A percentile compares a stretch with the other conserved stretches of the same genome.
phyloP scores from a whole-genome alignment of 2,329 filamentous ascomycete genomes.

The Hymenoscyphus infarciens region DNA sequence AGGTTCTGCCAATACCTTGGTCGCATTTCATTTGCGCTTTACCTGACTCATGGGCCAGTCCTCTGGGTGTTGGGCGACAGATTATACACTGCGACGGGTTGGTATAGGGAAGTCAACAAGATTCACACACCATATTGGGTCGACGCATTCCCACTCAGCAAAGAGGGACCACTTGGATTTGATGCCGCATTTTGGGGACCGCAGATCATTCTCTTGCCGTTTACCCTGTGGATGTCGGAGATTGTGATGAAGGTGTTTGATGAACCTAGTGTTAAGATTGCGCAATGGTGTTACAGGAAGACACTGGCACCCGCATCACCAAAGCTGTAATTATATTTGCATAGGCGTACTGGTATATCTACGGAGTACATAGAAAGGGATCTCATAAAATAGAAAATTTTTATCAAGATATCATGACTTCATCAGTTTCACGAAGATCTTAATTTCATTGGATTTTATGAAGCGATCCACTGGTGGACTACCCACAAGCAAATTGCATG shows the following conservation, averaged over 20 bases:
- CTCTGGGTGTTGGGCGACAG: slow-evolving; percentile 58
- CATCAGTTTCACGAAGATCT: neutral
- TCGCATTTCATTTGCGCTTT: slow-evolving; percentile 58
- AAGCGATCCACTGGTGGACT: neutral
- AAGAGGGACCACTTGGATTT: slow-evolving; percentile 61
- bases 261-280: slow-evolving; percentile 56
- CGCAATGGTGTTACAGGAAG: slow-evolving; percentile 53
- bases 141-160: slow-evolving; percentile 51
- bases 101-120: slow-evolving; percentile 46
- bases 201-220: slow-evolving; percentile 56
- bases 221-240: slow-evolving; percentile 58
- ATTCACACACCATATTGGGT: slow-evolving; percentile 54
- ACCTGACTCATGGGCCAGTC: slow-evolving; percentile 62
- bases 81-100: slow-evolving; percentile 59
- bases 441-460: neutral
- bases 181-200: slow-evolving; percentile 57
- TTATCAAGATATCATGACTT: neutral
- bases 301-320: slow-evolving; percentile 31
- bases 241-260: slow-evolving; percentile 55
- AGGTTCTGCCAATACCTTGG: slow-evolving; percentile 59
- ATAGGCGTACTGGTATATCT: neutral
- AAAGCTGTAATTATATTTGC: neutral
- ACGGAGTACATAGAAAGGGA: neutral
- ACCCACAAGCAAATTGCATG: neutral
- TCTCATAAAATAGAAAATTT: neutral